Conservation (phyloP, 1,284 basidiomycete genomes). For the Ganoderma leucocontextum region DNA sequence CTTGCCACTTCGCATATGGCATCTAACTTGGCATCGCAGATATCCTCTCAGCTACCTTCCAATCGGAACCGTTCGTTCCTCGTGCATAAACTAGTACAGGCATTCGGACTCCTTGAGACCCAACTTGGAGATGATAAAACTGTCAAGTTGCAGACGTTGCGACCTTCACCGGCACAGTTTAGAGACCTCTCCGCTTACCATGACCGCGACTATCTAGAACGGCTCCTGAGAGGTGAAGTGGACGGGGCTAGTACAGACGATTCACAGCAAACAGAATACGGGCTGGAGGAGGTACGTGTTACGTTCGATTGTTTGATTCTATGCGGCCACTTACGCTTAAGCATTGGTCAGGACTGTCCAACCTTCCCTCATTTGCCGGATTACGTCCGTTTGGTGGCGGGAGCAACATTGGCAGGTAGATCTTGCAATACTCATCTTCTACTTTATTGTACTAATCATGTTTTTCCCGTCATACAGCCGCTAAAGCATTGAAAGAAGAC, state of each 20-base stretch:
- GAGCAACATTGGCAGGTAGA: slow-evolving; percentile 59
- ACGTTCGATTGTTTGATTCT: neutral
- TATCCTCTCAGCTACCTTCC: slow-evolving; percentile 80
- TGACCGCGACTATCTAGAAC: slow-evolving; percentile 63
- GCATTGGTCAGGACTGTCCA: slow-evolving; percentile 76
- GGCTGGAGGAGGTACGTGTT: slow-evolving; percentile 69
- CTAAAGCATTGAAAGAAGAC: slow-evolving; percentile 63
- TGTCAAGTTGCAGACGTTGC: slow-evolving; percentile 52
- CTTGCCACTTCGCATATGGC: neutral
- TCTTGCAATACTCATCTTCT: too few species aligned
- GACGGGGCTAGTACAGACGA: slow-evolving; percentile 26
- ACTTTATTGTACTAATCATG: neutral
- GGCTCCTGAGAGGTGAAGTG: slow-evolving; percentile 48
- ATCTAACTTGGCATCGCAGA: slow-evolving; percentile 1
- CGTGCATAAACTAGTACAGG: slow-evolving; percentile 77
- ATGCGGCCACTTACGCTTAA: slow-evolving; percentile 16
- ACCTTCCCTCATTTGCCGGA: slow-evolving; percentile 72
- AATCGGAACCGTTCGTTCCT: slow-evolving; percentile 83
- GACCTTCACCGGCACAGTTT: slow-evolving; percentile 58
- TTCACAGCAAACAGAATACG: slow-evolving; percentile 50
- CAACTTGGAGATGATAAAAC: slow-evolving; percentile 37
- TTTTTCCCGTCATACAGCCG: slow-evolving; percentile 55
- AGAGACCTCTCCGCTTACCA: slow-evolving; percentile 66
- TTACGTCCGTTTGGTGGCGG: slow-evolving; percentile 79
- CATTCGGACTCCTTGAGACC: slow-evolving; percentile 62